Conservation (phyloP, 305 asterid species). For the Fraxinus albicans region DNA sequence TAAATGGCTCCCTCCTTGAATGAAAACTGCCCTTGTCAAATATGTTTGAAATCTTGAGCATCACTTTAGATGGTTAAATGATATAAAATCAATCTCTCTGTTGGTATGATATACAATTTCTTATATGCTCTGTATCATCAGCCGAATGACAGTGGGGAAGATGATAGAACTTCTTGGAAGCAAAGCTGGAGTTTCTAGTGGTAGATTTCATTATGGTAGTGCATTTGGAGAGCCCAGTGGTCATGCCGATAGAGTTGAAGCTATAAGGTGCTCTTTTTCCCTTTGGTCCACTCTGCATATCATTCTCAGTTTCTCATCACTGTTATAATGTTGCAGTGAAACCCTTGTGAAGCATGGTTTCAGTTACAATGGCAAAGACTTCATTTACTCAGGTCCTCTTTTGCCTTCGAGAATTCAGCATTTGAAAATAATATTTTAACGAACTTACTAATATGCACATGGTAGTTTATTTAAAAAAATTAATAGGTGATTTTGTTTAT, state of each 20-base stretch:
- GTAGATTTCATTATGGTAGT: conserved; percentile 96
- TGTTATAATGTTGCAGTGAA: conserved; percentile 53
- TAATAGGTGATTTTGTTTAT: background rate
- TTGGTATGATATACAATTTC: conserved; percentile 14
- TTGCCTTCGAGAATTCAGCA: conserved; percentile 14
- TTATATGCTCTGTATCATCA: conserved; percentile 37
- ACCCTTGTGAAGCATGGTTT: conserved; percentile 93
- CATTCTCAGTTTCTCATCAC: conserved; percentile 20
- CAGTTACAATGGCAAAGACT: conserved; percentile 92
- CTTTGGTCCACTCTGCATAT: conserved; percentile 13
- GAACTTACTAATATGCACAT: background rate
- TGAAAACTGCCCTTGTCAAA: background rate
- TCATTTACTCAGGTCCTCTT: conserved; percentile 74
- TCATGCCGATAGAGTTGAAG: conserved; percentile 91
- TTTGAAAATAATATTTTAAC: background rate
- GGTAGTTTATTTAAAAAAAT: background rate
- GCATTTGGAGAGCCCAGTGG: conserved; percentile 99
- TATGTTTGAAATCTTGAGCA: conserved; percentile 1
- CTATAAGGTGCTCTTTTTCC: conserved; percentile 57
- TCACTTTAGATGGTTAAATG: conserved; percentile 9
- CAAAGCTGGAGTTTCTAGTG: conserved; percentile 98
- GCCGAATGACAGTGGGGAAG: conserved; percentile 99
- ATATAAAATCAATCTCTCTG: background rate
- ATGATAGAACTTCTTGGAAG: conserved; percentile 97
- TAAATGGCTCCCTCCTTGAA: conserved; percentile 7